Evolutionary conservation across 1,284 basidiomycete genomes (phyloP), one percentile per base, ranked within the genome.

Genomic region (Omphalotus olearius): DNA sequence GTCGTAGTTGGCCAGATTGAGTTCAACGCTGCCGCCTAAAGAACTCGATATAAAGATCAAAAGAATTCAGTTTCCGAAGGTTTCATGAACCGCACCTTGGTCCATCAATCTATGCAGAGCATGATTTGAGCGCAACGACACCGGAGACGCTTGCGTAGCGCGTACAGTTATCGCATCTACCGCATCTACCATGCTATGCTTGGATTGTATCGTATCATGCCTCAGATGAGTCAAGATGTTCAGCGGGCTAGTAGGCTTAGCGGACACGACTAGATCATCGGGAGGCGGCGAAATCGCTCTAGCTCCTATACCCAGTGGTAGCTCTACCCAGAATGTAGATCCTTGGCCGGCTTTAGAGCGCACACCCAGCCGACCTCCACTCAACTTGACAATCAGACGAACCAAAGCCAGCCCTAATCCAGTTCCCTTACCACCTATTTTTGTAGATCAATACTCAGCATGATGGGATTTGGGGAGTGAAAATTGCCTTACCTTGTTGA

Each of bases 361-460:
- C 17, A 88, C 78, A n/a, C 92, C 90, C 9, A 93, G 71, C 18
- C 90, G 78, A 5, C 92, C 93, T 7, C 87, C 84, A 50, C 80
- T 85, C 30, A 92, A 73, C 66, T 88, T 91, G 57, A 96, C 88
- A 52, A 96, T 94, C 63, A 92, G 90, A 37, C 91, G 77, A n/a
- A 94, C 91, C 17, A 95, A 78, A 1, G 91, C 91, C 17, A 95
- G 67, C 11, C 92, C 93, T n/a, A 94, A 71, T 2, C 91, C 91
- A 0, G 89, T 92, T 2, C 92, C 92, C 69, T 93, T 93, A 7
- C 89, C 91, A 55, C 89, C 79, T 72, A 53, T 33, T 33, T n/a
- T 33, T 13, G 30, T 13, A 9, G 11, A 47, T 51, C 30, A 25
- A 17, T 3, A n/a, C 23, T 41, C 23, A 20, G 16, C 36, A 45